phyloP scores from a whole-genome alignment of 148 eudicot species.

The Silene uniflora region DNA sequence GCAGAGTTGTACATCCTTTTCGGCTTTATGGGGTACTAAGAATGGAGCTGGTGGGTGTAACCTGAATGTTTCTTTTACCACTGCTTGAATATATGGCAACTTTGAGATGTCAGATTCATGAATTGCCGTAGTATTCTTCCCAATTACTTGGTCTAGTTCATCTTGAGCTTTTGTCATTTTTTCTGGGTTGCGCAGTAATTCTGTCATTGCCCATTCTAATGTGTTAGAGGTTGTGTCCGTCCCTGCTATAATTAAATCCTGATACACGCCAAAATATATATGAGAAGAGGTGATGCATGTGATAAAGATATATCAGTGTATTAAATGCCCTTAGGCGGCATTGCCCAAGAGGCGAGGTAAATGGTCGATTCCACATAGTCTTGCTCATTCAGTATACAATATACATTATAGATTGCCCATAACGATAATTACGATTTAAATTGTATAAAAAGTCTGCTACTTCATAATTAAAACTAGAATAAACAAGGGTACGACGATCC shows the following conservation, averaged over 20 bases:
- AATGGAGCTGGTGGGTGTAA: constrained; percentile 33
- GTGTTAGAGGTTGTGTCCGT: constrained; percentile 31
- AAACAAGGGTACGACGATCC: too few species aligned
- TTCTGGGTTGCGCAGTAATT: constrained; percentile 24
- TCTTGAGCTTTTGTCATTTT: constrained; percentile 25
- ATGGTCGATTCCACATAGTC: too few species aligned
- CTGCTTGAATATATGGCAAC: constrained; percentile 35
- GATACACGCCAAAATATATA: background rate
- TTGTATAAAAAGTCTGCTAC: too few species aligned
- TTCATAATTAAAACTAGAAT: too few species aligned
- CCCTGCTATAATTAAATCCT: constrained; percentile 32
- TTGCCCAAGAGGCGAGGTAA: too few species aligned
- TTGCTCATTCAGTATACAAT: too few species aligned
- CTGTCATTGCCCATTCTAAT: constrained; percentile 36
- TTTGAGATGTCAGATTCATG: constrained; percentile 26
- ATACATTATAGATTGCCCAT: too few species aligned
- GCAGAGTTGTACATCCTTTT: constrained; percentile 14
- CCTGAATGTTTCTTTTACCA: constrained; percentile 28
- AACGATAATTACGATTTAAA: too few species aligned
- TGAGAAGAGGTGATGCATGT: background rate
- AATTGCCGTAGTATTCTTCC: constrained; percentile 14
- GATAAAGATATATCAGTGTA: too few species aligned
- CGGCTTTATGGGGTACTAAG: constrained; percentile 29
- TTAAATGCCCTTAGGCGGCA: too few species aligned
- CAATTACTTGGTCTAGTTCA: constrained; percentile 27